Conservation (phyloP, 1,284 basidiomycete species). For the Cutaneotrichosporon mucoides region DNA sequence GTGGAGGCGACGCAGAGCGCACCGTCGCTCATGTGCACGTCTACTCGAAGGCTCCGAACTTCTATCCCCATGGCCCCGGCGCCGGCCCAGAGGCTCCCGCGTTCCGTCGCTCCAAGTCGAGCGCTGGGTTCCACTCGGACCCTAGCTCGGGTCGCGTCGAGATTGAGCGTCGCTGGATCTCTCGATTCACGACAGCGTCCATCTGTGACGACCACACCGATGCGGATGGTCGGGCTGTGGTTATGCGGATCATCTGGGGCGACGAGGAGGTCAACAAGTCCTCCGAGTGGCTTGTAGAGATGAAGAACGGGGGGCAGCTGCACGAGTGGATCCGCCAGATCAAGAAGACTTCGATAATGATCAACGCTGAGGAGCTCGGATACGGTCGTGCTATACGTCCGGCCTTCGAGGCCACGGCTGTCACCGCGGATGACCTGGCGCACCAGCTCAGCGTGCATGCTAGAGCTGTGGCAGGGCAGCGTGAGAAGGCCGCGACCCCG, state of each 20-base stretch:
- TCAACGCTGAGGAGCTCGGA: conserved; percentile 33
- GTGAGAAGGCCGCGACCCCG: not conserved
- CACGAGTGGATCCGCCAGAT: conserved; percentile 38
- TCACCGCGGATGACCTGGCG: conserved; percentile 27
- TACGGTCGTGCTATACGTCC: conserved; percentile 27
- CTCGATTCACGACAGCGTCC: conserved; percentile 9
- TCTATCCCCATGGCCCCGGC: not conserved
- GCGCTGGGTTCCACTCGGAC: not conserved
- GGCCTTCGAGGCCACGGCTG: conserved; percentile 18
- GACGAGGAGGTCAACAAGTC: conserved; percentile 16
- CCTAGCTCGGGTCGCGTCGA: conserved; percentile 8
- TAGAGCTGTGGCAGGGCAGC: conserved; percentile 6
- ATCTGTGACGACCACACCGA: conserved; percentile 10
- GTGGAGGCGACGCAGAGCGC: conserved; percentile 10
- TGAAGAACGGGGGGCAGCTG: conserved; percentile 29
- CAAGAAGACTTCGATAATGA: conserved; percentile 30
- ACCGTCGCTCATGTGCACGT: conserved; percentile 22
- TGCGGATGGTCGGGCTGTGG: conserved; percentile 7
- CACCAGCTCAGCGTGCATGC: conserved; percentile 22
- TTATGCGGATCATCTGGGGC: conserved; percentile 19
- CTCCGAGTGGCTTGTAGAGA: conserved; percentile 36
- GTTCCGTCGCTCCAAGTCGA: conserved; percentile 9
- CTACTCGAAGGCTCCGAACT: not conserved
- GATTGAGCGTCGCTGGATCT: conserved; percentile 15
- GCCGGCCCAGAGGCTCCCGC: not conserved